Evolutionary conservation across 129 eudicot genomes (phyloP).

Genomic region (carrot (Daucus carota)): DH1_v3.0 NC_030384.2:40407001-40407500

Average conservation of each 20-base stretch:
- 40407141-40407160: conserved; percentile 38
- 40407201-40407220: conserved; percentile 20
- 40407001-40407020: not conserved
- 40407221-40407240: conserved; percentile 28
- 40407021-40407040: not conserved
- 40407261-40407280: conserved; percentile 62
- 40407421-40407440: not conserved
- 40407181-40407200: conserved; percentile 22
- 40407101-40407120: conserved; percentile 6
- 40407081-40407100: conserved; percentile 15
- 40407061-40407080: conserved; percentile 55
- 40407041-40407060: conserved; percentile 31
- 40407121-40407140: conserved; percentile 42
- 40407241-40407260: conserved; percentile 21
- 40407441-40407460: not conserved
- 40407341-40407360: not conserved
- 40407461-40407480: not conserved
- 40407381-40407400: not conserved
- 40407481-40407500: conserved; percentile 5
- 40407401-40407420: not conserved
- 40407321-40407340: not conserved
- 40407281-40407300: conserved; percentile 83
- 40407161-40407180: conserved; percentile 33
- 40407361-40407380: not conserved
- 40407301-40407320: conserved; percentile 57